phyloP scores from a whole-genome alignment of 163 green algal species.

The Chlamydomonas reinhardtii region DNA sequence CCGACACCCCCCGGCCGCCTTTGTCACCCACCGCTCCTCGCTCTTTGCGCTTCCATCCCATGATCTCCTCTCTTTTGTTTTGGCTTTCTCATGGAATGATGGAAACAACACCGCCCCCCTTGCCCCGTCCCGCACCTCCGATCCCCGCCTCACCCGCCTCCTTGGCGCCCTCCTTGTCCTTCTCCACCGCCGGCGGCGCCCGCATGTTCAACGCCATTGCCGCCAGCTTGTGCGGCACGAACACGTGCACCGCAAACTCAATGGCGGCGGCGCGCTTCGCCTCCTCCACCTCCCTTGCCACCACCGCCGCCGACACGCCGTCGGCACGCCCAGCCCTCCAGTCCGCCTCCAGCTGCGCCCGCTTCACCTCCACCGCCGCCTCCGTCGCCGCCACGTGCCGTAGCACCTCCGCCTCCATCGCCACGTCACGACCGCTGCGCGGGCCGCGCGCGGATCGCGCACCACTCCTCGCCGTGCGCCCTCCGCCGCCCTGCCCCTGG shows the following conservation, averaged over 20 bases:
- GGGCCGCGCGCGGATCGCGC: too few relatives aligned
- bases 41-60: too few relatives aligned
- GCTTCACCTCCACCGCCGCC: constrained; percentile 16
- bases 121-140: not conserved
- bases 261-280: constrained; percentile 9
- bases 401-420: not conserved
- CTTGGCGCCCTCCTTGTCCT: not conserved
- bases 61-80: too few relatives aligned
- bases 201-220: constrained; percentile 44
- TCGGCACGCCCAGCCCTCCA: not conserved
- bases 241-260: constrained; percentile 40
- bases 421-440: not conserved
- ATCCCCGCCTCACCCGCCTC: not conserved
- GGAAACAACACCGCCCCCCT: too few relatives aligned
- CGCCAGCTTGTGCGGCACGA: constrained; percentile 50
- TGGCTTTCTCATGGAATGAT: too few relatives aligned
- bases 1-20: too few relatives aligned
- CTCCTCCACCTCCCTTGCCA: constrained; percentile 4
- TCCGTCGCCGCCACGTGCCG: constrained; percentile 35
- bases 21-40: too few relatives aligned
- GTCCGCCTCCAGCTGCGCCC: constrained; percentile 5
- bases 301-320: constrained; percentile 5
- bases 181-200: not conserved
- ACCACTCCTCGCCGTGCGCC: too few relatives aligned
- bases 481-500: not conserved